Conservation (phyloP, 139 green algal species). For the Tetradesmus lagerheimii region DNA sequence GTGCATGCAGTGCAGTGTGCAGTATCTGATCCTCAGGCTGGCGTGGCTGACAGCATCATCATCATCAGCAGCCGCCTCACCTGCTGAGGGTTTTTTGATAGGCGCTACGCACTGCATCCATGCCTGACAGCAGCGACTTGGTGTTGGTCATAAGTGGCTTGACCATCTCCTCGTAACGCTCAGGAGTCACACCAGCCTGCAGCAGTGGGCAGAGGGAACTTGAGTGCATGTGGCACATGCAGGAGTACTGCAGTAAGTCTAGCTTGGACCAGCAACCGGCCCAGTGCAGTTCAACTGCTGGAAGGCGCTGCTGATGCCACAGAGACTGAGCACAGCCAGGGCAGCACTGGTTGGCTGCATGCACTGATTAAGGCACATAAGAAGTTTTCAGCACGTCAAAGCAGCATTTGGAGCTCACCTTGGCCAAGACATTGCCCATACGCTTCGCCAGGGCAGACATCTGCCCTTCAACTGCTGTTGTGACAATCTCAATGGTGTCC, state of each 20-base stretch:
- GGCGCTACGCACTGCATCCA: constrained; percentile 1
- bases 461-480: neutral
- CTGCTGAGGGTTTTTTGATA: constrained; percentile 23
- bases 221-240: no score
- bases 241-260: no score
- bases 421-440: neutral
- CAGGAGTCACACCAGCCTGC: constrained; percentile 17
- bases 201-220: neutral
- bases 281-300: no score
- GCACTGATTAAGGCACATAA: neutral
- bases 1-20: no score
- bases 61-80: neutral
- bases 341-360: no score
- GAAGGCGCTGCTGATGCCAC: no score
- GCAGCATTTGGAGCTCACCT: neutral
- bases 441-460: neutral
- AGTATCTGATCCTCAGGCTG: no score
- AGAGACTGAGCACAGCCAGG: no score
- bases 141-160: neutral
- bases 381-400: neutral
- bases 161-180: neutral
- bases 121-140: neutral
- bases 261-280: no score
- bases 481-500: neutral
- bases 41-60: no score